These are phyloP conservation scores for Botrytis cinerea DNA, from an alignment of 2,329 filamentous ascomycete species.

Conservation along the genomic window DNA sequence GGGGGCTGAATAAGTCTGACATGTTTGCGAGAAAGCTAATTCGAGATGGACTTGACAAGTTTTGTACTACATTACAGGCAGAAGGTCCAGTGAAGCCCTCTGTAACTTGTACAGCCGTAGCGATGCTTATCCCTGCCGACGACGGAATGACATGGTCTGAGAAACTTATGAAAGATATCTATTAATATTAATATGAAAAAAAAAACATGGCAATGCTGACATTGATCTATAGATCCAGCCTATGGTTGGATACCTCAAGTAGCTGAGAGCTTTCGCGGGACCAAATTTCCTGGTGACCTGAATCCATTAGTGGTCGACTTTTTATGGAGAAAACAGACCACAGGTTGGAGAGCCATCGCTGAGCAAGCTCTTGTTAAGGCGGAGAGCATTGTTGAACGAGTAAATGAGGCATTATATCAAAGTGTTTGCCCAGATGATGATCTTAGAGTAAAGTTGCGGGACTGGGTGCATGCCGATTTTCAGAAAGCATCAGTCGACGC, in stretches of 20 bases:
- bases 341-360: slow-evolving; percentile 28
- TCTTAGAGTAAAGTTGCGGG: slow-evolving; percentile 25
- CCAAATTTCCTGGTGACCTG: slow-evolving; percentile 27
- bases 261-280: slow-evolving; percentile 27
- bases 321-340: slow-evolving; percentile 29
- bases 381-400: slow-evolving; percentile 24
- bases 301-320: slow-evolving; percentile 28
- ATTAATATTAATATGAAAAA: neutral
- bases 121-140: neutral
- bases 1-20: neutral
- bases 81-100: slow-evolving; percentile 11
- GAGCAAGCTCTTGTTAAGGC: slow-evolving; percentile 18
- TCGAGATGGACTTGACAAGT: slow-evolving; percentile 7
- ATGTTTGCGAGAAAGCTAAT: slow-evolving; percentile 1
- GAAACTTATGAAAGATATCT: slow-evolving; percentile 17
- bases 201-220: neutral
- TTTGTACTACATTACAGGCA: neutral
- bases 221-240: neutral
- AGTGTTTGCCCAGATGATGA: slow-evolving; percentile 27
- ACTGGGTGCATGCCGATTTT: slow-evolving; percentile 28
- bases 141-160: slow-evolving; percentile 20
- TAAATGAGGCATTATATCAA: slow-evolving; percentile 26
- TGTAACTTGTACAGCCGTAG: slow-evolving; percentile 23
- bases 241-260: slow-evolving; percentile 29
- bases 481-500: slow-evolving; percentile 24